phyloP scores from a whole-genome alignment of 148 eudicot genomes.

The Rheum nobile region DNA sequence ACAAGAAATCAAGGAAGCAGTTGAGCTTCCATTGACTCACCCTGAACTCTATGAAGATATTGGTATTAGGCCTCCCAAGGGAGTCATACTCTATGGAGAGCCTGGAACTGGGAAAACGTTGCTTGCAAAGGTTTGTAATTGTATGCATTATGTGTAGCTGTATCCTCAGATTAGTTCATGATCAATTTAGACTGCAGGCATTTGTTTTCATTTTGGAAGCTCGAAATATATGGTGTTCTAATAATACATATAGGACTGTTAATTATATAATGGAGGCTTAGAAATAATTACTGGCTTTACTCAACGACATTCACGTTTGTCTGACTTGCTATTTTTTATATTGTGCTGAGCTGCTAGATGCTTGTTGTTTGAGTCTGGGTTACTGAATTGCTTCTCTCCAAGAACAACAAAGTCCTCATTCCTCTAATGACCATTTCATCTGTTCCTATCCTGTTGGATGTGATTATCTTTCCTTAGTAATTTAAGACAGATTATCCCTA shows the following conservation, averaged over 20 bases:
- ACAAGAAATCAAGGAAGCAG: slow-evolving; percentile 98
- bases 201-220: background rate
- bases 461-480: background rate
- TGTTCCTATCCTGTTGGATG: background rate
- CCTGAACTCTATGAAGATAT: slow-evolving; percentile 97
- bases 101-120: slow-evolving; percentile 98
- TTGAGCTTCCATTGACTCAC: slow-evolving; percentile 92
- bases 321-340: background rate
- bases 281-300: background rate
- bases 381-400: background rate
- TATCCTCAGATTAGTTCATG: background rate
- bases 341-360: too few relatives aligned
- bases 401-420: background rate
- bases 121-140: slow-evolving; percentile 73
- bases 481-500: background rate
- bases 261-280: background rate
- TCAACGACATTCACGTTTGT: background rate
- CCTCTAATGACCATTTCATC: background rate
- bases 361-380: background rate
- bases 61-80: slow-evolving; percentile 97
- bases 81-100: slow-evolving; percentile 93
- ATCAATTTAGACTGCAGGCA: background rate
- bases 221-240: background rate
- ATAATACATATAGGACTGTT: background rate
- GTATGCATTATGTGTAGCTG: background rate